Percentiles rank a stretch among this genome's conserved stretches.
Evolutionary conservation across 129 eudicot genomes (phyloP).

Genomic region (Flaveria sonorensis): DNA sequence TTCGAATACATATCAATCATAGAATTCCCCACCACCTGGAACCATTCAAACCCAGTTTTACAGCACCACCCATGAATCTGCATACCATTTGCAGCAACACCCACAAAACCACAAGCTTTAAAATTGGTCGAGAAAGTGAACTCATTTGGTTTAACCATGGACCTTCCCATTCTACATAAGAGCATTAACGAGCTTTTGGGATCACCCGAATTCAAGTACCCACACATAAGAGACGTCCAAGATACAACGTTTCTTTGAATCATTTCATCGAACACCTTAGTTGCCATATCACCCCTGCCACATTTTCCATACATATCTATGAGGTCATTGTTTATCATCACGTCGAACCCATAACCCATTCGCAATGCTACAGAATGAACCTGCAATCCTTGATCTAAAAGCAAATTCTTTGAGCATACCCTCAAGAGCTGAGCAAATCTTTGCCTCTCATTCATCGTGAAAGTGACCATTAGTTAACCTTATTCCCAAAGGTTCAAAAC

Average conservation of each 20-base stretch:
- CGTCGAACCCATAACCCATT: slow-evolving; percentile 49
- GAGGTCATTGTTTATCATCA: slow-evolving; percentile 58
- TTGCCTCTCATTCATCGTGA: slow-evolving; percentile 45
- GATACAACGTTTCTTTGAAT: slow-evolving; percentile 62
- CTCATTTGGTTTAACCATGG: slow-evolving; percentile 61
- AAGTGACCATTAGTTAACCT: slow-evolving; percentile 22
- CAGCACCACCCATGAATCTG: slow-evolving; percentile 75
- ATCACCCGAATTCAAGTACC: slow-evolving; percentile 46
- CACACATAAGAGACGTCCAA: slow-evolving; percentile 83
- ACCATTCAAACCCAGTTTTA: slow-evolving; percentile 60
- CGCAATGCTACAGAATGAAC: slow-evolving; percentile 51
- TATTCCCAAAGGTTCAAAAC: not conserved
- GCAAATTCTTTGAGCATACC: slow-evolving; percentile 45
- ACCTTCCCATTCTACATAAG: slow-evolving; percentile 49
- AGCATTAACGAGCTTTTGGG: slow-evolving; percentile 43
- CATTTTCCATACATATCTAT: slow-evolving; percentile 67
- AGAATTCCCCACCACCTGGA: slow-evolving; percentile 72
- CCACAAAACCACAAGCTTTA: slow-evolving; percentile 65
- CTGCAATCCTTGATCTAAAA: slow-evolving; percentile 52
- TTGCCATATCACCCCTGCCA: slow-evolving; percentile 48
- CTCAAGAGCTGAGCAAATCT: slow-evolving; percentile 54
- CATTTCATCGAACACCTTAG: slow-evolving; percentile 64
- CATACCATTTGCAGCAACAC: slow-evolving; percentile 53
- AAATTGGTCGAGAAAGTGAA: slow-evolving; percentile 58
- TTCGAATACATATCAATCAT: slow-evolving; percentile 77